Evolutionary conservation across 1,284 basidiomycete genomes (phyloP), one percentile per base, ranked within the genome.

Genomic region (Microbotryum saponariae): DNA sequence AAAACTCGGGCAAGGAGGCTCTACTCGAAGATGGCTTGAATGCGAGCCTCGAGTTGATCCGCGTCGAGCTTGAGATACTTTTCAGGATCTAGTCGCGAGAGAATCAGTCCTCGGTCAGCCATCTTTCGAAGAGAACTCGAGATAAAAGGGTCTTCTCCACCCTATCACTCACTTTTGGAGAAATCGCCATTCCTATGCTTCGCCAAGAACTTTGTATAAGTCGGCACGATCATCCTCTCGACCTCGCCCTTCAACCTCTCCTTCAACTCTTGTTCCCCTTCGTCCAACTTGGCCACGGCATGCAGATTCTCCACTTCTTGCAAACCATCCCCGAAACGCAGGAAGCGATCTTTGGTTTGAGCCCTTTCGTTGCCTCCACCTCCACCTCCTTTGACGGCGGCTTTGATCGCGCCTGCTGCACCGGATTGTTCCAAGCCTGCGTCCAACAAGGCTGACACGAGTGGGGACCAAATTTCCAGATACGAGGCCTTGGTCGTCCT

Each of bases 271-370:
- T 52, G 51, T 33, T 70, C 67, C 3, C 62, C 66, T 51, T 72
- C 69, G 46, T 72, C 72, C 4, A 71, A 49, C 56, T 64, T 64
- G 50, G 66, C 69, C 42, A 62, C 57, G n/a, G 48, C 37, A 51
- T 74, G 73, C 27, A 73, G 54, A 44, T 49, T 54, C 58, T 73
- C 71, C 33, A 73, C 67, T 50, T 74, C 73, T 27, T 70, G 71
- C 50, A 74, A 66, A 42, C 71, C 71, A 21, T 74, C 73, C 54
- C 72, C 70, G 60, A 74, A 74, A 45, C 72, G 54, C 20, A 66
- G 63, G 60, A 73, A 73, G 37, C 72, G 65, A 59, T 74, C 73
- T 55, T 73, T 74, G 4, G 68, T 69, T 45, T 73, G 71, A 25
- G 70, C 58, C 27, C 66, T 65, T 54, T 73, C 73, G 6, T 58